Conservation (phyloP, 805 yeast genomes). For the Komagataella pseudopastoris region DNA sequence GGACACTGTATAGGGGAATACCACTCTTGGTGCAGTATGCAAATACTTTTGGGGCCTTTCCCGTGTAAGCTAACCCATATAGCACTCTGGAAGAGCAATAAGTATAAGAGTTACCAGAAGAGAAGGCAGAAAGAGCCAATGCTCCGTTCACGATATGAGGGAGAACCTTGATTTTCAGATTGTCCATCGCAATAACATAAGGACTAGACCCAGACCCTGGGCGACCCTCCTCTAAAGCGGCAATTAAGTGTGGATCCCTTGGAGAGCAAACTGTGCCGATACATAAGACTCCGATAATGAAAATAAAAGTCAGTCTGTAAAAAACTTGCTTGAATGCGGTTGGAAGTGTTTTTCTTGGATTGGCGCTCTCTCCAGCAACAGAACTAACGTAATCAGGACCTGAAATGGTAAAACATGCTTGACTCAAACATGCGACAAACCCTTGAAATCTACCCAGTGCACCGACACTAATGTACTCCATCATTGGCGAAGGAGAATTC, state of each 20-base stretch:
- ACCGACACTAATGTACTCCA: conserved; percentile 25
- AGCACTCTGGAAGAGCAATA: conserved; percentile 32
- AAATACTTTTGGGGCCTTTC: conserved; percentile 30
- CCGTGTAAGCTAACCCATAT: conserved; percentile 31
- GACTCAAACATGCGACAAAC: conserved; percentile 24
- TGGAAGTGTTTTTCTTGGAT: conserved; percentile 33
- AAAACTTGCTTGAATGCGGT: conserved; percentile 34
- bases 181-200: conserved; percentile 33
- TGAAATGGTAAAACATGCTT: conserved; percentile 28
- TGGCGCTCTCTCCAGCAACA: conserved; percentile 33
- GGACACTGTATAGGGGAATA: conserved; percentile 31
- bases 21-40: conserved; percentile 30
- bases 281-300: conserved; percentile 32
- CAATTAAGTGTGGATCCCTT: conserved; percentile 23
- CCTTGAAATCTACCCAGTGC: conserved; percentile 32
- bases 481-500: conserved; percentile 15
- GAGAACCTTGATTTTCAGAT: conserved; percentile 24
- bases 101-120: conserved; percentile 35
- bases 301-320: conserved; percentile 27
- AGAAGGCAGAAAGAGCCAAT: conserved; percentile 28
- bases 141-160: conserved; percentile 32
- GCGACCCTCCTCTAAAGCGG: conserved; percentile 17
- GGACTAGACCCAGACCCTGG: conserved; percentile 38
- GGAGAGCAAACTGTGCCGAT: conserved; percentile 31
- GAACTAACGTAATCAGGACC: conserved; percentile 37